Conservation (phyloP, 2,329 filamentous ascomycete species). For the Phialophora chinensis region DNA sequence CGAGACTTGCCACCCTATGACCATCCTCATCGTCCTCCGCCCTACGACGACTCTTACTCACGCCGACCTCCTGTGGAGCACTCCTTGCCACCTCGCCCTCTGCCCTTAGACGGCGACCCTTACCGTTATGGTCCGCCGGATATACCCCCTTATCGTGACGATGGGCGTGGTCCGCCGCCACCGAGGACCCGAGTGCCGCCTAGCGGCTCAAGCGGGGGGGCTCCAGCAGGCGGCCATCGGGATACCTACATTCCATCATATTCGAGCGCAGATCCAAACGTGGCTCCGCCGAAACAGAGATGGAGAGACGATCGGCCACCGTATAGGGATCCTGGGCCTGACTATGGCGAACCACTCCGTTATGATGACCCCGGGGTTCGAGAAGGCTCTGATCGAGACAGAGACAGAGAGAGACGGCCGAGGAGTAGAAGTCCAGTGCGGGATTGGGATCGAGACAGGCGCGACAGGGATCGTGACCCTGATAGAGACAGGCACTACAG, state of each 20-base stretch:
- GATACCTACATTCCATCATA: constrained; percentile 42
- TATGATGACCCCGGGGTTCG: constrained; percentile 26
- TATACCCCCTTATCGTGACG: constrained; percentile 35
- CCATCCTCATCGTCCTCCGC: constrained; percentile 29
- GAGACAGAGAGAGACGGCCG: constrained; percentile 33
- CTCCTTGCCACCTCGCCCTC: constrained; percentile 34
- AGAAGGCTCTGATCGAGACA: constrained; percentile 16
- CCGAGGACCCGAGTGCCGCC: constrained; percentile 28
- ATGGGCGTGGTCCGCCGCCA: constrained; percentile 34
- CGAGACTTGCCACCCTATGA: constrained; percentile 35
- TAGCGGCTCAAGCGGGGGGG: not conserved
- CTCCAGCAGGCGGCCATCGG: constrained; percentile 24
- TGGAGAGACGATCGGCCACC: constrained; percentile 28
- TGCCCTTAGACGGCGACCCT: constrained; percentile 28
- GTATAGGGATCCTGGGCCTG: constrained; percentile 28
- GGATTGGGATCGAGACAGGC: constrained; percentile 32
- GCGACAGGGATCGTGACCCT: constrained; percentile 32
- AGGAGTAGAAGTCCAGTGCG: constrained; percentile 34
- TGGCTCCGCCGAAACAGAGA: constrained; percentile 17
- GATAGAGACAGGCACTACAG: constrained; percentile 25
- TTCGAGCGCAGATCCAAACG: constrained; percentile 36
- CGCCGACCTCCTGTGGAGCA: constrained; percentile 33
- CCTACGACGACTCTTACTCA: constrained; percentile 36
- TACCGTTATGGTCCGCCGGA: constrained; percentile 32
- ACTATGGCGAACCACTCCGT: constrained; percentile 30